Percentiles rank a stretch among this genome's conserved stretches.
Evolutionary conservation across 2,329 filamentous ascomycete species (phyloP).

Genomic region (Fusarium humuli): DNA sequence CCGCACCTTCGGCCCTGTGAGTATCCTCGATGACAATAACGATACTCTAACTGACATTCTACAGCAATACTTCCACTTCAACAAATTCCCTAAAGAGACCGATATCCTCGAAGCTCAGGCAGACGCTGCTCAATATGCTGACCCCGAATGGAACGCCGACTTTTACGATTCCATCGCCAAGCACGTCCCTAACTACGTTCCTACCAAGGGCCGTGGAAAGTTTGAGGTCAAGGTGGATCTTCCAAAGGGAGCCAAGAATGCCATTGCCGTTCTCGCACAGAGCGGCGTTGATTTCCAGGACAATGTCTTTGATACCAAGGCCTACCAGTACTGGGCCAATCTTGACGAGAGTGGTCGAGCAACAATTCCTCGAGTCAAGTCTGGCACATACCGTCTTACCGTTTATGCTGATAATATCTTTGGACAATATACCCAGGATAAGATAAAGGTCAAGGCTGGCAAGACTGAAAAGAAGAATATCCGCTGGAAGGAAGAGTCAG

Average conservation of each 20-base stretch:
- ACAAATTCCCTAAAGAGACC: constrained; percentile 60
- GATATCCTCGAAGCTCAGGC: constrained; percentile 60
- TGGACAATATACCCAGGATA: constrained; percentile 68
- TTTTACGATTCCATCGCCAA: constrained; percentile 74
- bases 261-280: constrained; percentile 65
- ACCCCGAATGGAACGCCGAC: constrained; percentile 65
- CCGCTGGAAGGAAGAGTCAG: constrained; percentile 65
- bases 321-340: constrained; percentile 72
- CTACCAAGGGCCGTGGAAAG: constrained; percentile 62
- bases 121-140: constrained; percentile 65
- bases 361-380: constrained; percentile 65
- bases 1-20: constrained; percentile 69
- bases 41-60: not conserved
- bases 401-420: constrained; percentile 73
- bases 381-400: constrained; percentile 70
- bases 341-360: constrained; percentile 61
- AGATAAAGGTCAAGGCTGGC: constrained; percentile 56
- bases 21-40: not conserved
- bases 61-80: constrained; percentile 71
- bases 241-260: constrained; percentile 61
- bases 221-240: constrained; percentile 64
- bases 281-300: constrained; percentile 51
- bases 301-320: constrained; percentile 63
- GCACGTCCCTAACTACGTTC: constrained; percentile 69
- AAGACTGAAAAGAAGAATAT: constrained; percentile 52